phyloP scores from a whole-genome alignment of 768 basidiomycete genomes.

The Pleurotus citrinopileatus region DNA sequence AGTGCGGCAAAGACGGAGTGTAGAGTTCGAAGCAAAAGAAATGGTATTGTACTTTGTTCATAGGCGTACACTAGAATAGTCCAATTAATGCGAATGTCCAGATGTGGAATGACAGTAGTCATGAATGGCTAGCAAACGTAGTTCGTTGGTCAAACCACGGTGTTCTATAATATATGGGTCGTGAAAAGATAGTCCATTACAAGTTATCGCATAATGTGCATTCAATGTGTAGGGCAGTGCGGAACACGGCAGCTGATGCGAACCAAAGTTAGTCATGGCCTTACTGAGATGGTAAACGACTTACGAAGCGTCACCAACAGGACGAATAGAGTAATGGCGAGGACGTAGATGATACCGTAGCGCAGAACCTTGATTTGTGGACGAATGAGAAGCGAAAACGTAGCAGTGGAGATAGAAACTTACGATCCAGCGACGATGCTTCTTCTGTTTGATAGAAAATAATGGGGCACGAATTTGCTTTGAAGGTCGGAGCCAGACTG shows the following conservation, averaged over 20 bases:
- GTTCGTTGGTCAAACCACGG: neutral
- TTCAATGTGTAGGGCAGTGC: constrained; percentile 52
- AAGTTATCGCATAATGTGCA: constrained; percentile 69
- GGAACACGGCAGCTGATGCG: constrained; percentile 62
- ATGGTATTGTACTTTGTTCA: constrained; percentile 8
- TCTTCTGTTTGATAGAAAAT: constrained; percentile 86
- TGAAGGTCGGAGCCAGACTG: constrained; percentile 94
- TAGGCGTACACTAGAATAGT: constrained; percentile 7
- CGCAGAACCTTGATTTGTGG: constrained; percentile 59
- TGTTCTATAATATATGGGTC: constrained; percentile 20
- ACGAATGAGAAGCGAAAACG: constrained; percentile 13
- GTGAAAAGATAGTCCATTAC: constrained; percentile 46
- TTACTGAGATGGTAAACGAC: constrained; percentile 26
- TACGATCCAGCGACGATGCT: constrained; percentile 88
- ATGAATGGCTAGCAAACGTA: neutral
- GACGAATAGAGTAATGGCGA: constrained; percentile 66
- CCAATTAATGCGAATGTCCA: constrained; percentile 8
- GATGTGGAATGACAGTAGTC: neutral
- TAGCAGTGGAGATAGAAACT: constrained; percentile 22
- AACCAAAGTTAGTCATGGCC: constrained; percentile 11
- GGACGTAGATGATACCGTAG: constrained; percentile 76
- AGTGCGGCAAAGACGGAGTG: neutral
- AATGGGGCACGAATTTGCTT: constrained; percentile 92
- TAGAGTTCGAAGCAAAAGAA: neutral
- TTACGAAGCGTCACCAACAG: constrained; percentile 77